These are phyloP conservation scores for Datura wrightii DNA, from an alignment of 257 asterid genomes.

Conservation along the genomic window DNA sequence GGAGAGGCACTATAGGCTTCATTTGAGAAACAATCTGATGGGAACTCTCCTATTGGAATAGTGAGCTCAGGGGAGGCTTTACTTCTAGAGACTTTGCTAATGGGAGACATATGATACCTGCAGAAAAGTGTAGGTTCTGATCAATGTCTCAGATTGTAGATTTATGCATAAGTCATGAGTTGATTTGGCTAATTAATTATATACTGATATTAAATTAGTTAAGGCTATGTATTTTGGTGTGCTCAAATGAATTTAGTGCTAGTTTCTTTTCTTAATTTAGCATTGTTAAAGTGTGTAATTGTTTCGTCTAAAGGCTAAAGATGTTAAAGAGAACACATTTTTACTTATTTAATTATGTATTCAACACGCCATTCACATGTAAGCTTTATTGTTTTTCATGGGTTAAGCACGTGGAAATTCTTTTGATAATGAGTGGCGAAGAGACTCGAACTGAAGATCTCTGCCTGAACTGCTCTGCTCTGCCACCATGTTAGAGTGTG, in stretches of 20 bases:
- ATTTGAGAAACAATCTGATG: neutral
- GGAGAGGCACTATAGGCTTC: neutral
- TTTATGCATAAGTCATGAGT: neutral
- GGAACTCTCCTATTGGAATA: neutral
- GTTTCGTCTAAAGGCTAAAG: neutral
- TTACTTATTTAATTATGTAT: neutral
- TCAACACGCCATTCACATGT: neutral
- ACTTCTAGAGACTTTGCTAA: neutral
- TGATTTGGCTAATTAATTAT: constrained; percentile 8
- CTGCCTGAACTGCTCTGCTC: neutral
- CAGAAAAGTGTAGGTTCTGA: constrained; percentile 13
- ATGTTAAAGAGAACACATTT: neutral
- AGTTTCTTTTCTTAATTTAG: neutral
- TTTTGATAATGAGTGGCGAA: neutral
- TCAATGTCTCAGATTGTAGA: neutral
- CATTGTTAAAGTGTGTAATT: neutral
- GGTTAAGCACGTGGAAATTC: neutral
- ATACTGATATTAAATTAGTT: neutral
- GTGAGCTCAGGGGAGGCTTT: neutral
- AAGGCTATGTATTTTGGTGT: constrained; percentile 9
- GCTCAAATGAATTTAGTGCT: constrained; percentile 21
- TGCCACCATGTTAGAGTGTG: neutral
- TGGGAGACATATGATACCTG: neutral
- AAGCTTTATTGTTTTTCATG: neutral
- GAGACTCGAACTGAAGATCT: neutral